These are phyloP conservation scores for Pyrus communis DNA, from an alignment of 306 rosid species.

Conservation along the genomic window DNA sequence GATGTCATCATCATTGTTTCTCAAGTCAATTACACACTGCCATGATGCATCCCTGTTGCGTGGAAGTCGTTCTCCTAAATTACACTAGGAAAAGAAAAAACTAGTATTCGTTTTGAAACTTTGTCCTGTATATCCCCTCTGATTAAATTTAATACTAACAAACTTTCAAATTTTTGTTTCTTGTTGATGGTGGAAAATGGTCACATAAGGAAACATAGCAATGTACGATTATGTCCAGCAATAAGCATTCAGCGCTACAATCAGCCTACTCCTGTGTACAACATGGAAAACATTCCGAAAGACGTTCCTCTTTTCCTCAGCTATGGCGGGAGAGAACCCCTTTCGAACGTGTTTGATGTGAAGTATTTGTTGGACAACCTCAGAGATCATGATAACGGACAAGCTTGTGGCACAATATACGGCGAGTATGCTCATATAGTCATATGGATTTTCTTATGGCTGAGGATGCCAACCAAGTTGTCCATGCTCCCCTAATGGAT, in stretches of 20 bases:
- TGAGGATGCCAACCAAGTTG: conserved; percentile 43
- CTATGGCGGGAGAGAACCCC: conserved; percentile 55
- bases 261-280: conserved; percentile 40
- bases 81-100: no score
- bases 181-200: conserved; percentile 32
- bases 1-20: background rate
- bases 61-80: no score
- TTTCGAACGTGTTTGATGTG: conserved; percentile 53
- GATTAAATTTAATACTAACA: background rate
- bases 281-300: conserved; percentile 45
- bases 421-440: conserved; percentile 35
- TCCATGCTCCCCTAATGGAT: conserved; percentile 48
- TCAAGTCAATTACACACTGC: background rate
- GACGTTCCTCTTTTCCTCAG: conserved; percentile 53
- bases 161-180: background rate
- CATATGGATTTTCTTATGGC: conserved; percentile 64
- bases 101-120: background rate
- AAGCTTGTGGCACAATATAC: conserved; percentile 50
- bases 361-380: conserved; percentile 35
- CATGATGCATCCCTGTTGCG: no score
- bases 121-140: background rate
- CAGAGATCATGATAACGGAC: conserved; percentile 34
- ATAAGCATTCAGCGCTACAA: conserved; percentile 43
- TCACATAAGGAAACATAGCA: conserved; percentile 39
- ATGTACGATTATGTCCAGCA: conserved; percentile 39